Evolutionary conservation across 352 stramenopile species (phyloP).

Genomic region (Phytophthora tentaculata): DNA sequence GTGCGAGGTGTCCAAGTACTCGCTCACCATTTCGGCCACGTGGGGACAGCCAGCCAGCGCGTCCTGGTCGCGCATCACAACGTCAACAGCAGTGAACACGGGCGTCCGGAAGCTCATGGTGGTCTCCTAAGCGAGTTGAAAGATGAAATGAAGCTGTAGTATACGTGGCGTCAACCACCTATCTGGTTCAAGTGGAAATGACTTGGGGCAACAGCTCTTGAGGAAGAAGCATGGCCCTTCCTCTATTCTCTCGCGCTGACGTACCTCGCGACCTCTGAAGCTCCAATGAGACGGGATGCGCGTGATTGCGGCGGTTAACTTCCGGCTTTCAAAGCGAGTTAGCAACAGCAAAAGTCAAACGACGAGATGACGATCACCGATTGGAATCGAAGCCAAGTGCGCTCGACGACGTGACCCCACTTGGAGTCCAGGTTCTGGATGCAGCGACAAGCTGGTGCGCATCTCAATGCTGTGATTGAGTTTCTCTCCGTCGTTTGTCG

Average conservation of each 20-base stretch:
- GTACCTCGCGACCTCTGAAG: conserved; percentile 32
- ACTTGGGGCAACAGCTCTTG: conserved; percentile 6
- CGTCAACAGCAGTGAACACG: conserved; percentile 44
- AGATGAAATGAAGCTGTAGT: conserved; percentile 5
- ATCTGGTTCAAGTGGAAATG: conserved; percentile 23
- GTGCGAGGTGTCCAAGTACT: conserved; percentile 61
- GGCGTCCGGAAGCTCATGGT: conserved; percentile 26
- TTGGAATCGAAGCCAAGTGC: conserved; percentile 20
- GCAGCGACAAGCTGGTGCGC: conserved; percentile 9
- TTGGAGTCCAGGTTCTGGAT: conserved; percentile 4
- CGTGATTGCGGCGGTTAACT: conserved; percentile 22
- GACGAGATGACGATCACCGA: conserved; percentile 32
- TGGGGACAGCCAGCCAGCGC: conserved; percentile 54
- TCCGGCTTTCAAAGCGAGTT: conserved; percentile 16
- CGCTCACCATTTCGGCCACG: conserved; percentile 50
- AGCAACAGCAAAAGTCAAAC: conserved; percentile 3
- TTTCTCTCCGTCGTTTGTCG: not conserved
- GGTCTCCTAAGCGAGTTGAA: not conserved
- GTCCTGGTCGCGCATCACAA: conserved; percentile 55
- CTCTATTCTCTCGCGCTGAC: conserved; percentile 28
- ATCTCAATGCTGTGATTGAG: not conserved
- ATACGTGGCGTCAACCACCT: conserved; percentile 4
- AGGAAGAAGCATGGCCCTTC: conserved; percentile 14
- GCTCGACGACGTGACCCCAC: conserved; percentile 4
- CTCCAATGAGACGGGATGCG: not conserved